These are phyloP conservation scores for Gillenia trifoliata DNA, from an alignment of 306 rosid species.

Conservation along the genomic window DNA sequence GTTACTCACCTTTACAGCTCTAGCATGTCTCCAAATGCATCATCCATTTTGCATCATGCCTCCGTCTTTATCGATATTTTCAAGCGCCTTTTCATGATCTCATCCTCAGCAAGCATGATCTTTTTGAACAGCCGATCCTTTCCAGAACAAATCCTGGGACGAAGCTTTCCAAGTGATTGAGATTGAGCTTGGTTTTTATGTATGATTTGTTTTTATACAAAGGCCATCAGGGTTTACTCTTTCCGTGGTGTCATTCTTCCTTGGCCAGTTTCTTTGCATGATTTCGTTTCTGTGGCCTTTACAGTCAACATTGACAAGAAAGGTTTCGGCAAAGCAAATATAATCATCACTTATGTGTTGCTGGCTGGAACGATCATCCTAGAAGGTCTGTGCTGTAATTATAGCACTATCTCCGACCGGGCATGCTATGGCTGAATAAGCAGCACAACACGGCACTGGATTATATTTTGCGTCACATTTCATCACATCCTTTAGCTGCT, in stretches of 20 bases:
- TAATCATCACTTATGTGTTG: slow-evolving; percentile 17
- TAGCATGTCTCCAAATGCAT: background rate
- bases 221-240: slow-evolving; percentile 23
- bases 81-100: slow-evolving; percentile 36
- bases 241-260: slow-evolving; percentile 2
- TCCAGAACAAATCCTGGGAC: background rate
- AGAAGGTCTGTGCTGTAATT: slow-evolving; percentile 11
- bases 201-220: slow-evolving; percentile 40
- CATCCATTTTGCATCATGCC: slow-evolving; percentile 2
- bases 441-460: background rate
- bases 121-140: background rate
- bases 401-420: slow-evolving; percentile 27
- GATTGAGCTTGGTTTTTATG: slow-evolving; percentile 45
- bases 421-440: slow-evolving; percentile 19
- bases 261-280: background rate
- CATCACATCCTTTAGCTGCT: background rate
- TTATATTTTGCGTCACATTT: background rate
- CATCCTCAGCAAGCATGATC: slow-evolving; percentile 30
- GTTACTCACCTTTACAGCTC: background rate
- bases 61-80: slow-evolving; percentile 20
- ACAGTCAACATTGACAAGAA: background rate
- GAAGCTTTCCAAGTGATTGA: slow-evolving; percentile 30
- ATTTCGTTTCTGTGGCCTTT: slow-evolving; percentile 7
- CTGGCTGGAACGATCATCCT: slow-evolving; percentile 27
- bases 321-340: background rate